Evolutionary conservation across 345 rosid genomes (phyloP).

Genomic region (Citrus hindsii): DNA sequence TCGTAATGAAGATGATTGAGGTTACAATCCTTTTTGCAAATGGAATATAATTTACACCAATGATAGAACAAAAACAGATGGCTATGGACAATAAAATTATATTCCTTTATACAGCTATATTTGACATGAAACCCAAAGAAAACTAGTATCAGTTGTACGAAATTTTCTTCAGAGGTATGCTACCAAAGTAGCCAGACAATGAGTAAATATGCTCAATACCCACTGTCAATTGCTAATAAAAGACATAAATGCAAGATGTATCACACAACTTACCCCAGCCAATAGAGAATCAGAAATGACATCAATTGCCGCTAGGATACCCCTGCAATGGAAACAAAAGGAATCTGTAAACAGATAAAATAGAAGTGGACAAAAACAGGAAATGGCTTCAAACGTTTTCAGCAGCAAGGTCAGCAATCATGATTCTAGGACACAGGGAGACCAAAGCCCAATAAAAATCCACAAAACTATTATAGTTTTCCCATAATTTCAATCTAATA

Average conservation of each 20-base stretch:
- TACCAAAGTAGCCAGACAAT: not conserved
- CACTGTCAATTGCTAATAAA: not conserved
- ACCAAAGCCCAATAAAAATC: not conserved
- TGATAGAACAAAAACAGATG: not conserved
- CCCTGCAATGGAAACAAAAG: constrained; percentile 45
- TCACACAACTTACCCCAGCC: constrained; percentile 70
- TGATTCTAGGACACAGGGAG: not conserved
- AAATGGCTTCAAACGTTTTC: not conserved
- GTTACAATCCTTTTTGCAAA: not conserved
- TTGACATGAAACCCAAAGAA: not conserved
- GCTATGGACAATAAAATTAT: not conserved
- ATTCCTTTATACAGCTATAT: not conserved
- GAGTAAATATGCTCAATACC: not conserved
- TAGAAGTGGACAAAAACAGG: too few relatives aligned
- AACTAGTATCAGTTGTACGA: not conserved
- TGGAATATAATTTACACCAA: not conserved
- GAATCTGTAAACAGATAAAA: not conserved
- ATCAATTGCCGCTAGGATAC: constrained; percentile 93
- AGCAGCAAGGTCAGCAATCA: not conserved
- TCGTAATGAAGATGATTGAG: not conserved
- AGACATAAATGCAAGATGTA: not conserved
- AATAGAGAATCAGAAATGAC: constrained; percentile 59
- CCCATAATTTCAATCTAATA: not conserved
- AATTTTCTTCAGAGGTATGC: not conserved
- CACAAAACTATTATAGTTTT: not conserved